Evolutionary conservation across 176 grass and related monocot genomes (phyloP).

Genomic region (Phragmites australis): DNA sequence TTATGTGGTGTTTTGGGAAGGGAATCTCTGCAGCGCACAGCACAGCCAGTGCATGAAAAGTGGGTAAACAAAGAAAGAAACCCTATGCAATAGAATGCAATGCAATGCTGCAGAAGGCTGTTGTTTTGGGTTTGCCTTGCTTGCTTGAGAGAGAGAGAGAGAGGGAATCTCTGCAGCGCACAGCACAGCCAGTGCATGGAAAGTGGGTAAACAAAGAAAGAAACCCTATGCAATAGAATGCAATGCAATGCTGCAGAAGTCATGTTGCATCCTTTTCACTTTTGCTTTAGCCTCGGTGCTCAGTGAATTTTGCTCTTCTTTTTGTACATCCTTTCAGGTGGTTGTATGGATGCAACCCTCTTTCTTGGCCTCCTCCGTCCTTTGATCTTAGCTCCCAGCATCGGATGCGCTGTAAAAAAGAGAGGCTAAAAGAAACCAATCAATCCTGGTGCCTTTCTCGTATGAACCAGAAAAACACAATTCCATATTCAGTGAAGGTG

Average conservation of each 20-base stretch:
- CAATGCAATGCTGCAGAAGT: conserved; percentile 27
- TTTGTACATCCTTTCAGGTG: conserved; percentile 49
- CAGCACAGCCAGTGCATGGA: conserved; percentile 22
- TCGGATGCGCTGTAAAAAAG: conserved; percentile 52
- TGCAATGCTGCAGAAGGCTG: conserved; percentile 27
- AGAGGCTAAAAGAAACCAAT: conserved; percentile 37
- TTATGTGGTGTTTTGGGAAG: conserved; percentile 15
- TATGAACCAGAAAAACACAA: conserved; percentile 2
- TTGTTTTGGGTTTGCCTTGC: conserved; percentile 21
- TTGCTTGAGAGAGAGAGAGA: too few relatives aligned
- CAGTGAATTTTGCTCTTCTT: conserved; percentile 56
- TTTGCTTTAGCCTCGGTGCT: conserved; percentile 46
- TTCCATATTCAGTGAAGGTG: conserved; percentile 25
- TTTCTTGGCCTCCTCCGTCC: conserved; percentile 30
- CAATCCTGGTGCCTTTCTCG: conserved; percentile 36
- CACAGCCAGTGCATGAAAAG: conserved; percentile 34
- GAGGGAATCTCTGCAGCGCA: conserved; percentile 28
- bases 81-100: conserved; percentile 17
- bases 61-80: conserved; percentile 33
- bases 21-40: conserved; percentile 37
- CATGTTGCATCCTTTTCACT: conserved; percentile 35
- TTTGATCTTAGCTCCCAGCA: conserved; percentile 50
- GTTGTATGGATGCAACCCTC: conserved; percentile 43
- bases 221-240: conserved; percentile 28
- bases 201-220: conserved; percentile 39